Evolutionary conservation across 768 basidiomycete genomes (phyloP).

Genomic region (Kwoniella sp.): DNA sequence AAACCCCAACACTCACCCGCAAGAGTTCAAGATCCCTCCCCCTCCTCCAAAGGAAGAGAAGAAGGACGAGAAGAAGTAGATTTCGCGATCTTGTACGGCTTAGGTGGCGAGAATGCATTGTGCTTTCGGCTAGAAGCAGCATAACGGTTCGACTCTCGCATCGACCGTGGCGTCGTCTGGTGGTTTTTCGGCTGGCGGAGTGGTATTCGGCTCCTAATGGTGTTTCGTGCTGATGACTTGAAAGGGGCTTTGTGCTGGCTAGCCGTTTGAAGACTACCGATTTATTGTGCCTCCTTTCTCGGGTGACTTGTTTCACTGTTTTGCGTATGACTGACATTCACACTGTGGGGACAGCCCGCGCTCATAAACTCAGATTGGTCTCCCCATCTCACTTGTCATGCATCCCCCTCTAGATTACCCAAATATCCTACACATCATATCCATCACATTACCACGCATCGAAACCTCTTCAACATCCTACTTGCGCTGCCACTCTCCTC

Average conservation of each 20-base stretch:
- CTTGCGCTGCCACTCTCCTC: neutral
- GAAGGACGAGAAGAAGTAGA: conserved; percentile 64
- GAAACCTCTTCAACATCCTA: no score
- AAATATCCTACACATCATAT: no score
- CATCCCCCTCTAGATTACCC: no score
- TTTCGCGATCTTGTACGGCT: neutral
- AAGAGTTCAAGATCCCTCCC: conserved; percentile 57
- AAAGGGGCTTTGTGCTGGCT: neutral
- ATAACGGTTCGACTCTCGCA: neutral
- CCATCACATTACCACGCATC: no score
- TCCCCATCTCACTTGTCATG: no score
- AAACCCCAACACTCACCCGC: conserved; percentile 43
- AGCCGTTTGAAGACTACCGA: neutral
- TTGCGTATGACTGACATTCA: no score
- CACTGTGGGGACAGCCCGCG: no score
- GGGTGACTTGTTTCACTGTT: no score
- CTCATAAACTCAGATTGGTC: no score
- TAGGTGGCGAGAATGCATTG: conserved; percentile 16
- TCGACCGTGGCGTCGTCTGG: neutral
- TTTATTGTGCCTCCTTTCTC: neutral
- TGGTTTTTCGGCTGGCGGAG: neutral
- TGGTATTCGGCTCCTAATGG: no score
- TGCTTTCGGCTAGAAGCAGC: no score
- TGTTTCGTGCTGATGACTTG: no score
- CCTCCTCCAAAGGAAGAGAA: conserved; percentile 71